Evolutionary conservation across 768 basidiomycete species (phyloP), one percentile per base, ranked within the genome.

Genomic region (Mycena filopes): DNA sequence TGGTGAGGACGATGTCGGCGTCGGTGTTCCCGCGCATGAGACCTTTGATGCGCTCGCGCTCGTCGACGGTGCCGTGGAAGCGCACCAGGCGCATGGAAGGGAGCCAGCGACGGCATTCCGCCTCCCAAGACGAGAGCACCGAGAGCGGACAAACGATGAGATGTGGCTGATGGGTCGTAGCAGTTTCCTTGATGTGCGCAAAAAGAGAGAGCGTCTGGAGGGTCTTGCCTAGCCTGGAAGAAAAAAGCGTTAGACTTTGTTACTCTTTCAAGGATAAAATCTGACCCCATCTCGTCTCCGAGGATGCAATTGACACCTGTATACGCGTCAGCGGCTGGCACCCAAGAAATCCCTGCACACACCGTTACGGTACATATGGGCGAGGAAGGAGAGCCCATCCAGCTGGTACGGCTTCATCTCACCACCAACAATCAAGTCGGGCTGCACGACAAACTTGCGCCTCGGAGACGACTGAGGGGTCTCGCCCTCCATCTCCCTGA

Each of bases 351-450:
- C 11, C 6, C 55, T 40, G 36, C 15, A 67, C 79, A 10, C 63
- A 84, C 89, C 87, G 70, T 92, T 93, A 28, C 86, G 82, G 72
- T 89, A 87, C 85, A 91, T 86, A 69, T 83, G 81, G 18, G 85
- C 85, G 45, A 92, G 82, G 74, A 85, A 92, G 12, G 88, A 86
- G 42, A 92, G 77, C 2, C 91, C 91, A 59, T 84, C 82, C 42
- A 91, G 79, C 81, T 93, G 91, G 75, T 92, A 92, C 56, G 88
- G 88, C 73, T 92, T 92, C 83, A 92, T 86, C 26, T 79, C 75
- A 18, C 89, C 91, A 11, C 83, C 84, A 20, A 77, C 76, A 29
- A 92, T 79, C 41, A 85, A 75, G 8, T 69, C 62, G 0, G 88
- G 89, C 66, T 89, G 88, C 43, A 78, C 76, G 25, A 77, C 77